These are phyloP conservation scores for Knoxdaviesia capensis DNA, from an alignment of 2,329 filamentous ascomycete species.

Conservation along the genomic window DNA sequence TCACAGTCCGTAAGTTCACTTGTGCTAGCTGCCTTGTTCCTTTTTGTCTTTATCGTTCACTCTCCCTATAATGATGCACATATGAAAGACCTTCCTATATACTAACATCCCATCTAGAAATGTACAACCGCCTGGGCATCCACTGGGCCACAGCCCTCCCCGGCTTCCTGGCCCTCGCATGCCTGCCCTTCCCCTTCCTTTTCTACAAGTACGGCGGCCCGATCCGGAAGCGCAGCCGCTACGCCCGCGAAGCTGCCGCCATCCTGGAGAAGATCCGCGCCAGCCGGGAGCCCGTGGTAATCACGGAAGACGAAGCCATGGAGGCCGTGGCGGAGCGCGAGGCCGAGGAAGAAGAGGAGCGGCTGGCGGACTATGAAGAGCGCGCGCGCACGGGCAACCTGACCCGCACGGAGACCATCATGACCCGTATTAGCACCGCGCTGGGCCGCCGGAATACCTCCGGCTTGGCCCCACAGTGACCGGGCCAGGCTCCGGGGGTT, in stretches of 20 bases:
- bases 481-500: too few species aligned
- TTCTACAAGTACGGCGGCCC: constrained; percentile 50
- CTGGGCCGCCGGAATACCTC: too few species aligned
- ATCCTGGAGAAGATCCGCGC: constrained; percentile 28
- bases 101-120: constrained; percentile 10
- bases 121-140: constrained; percentile 41
- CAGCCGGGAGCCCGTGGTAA: constrained; percentile 3
- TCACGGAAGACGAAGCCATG: not conserved
- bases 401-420: too few species aligned
- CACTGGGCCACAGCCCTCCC: constrained; percentile 61
- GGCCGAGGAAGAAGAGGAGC: too few species aligned
- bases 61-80: not conserved
- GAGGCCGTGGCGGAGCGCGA: not conserved
- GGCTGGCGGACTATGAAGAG: too few species aligned
- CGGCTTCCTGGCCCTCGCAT: constrained; percentile 52
- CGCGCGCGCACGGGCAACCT: too few species aligned
- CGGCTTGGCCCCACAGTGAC: too few species aligned
- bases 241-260: constrained; percentile 42
- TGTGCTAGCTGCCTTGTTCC: too few species aligned
- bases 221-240: constrained; percentile 51
- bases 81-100: too few species aligned
- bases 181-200: constrained; percentile 54
- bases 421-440: too few species aligned
- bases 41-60: too few species aligned
- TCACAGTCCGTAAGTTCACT: constrained; percentile 24